These are phyloP conservation scores for Trypanosomatidae sp. DNA, from an alignment of 208 protist species.

Conservation along the genomic window DNA sequence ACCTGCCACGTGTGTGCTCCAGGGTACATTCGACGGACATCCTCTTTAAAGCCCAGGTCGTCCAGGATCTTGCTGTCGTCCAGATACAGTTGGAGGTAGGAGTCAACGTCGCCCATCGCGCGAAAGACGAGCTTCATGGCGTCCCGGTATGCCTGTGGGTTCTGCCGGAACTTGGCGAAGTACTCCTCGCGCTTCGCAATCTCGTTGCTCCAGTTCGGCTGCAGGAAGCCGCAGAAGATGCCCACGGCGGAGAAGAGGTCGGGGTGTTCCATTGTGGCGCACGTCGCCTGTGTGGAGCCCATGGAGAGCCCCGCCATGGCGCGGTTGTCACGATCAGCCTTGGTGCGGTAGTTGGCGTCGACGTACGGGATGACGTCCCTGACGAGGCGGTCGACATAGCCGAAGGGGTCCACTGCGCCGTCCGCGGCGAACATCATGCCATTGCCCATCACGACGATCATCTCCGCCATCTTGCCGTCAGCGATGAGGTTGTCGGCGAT, in stretches of 20 bases:
- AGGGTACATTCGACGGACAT: too few relatives aligned
- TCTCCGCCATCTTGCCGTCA: constrained; percentile 15
- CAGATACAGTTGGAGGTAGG: too few relatives aligned
- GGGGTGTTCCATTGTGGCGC: constrained; percentile 16
- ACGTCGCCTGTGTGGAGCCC: constrained; percentile 31
- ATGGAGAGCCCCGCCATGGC: constrained; percentile 37
- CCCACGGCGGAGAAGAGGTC: constrained; percentile 30
- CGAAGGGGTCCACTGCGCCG: too few relatives aligned
- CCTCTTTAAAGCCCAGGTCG: too few relatives aligned
- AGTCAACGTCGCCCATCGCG: constrained; percentile 21
- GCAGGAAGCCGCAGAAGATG: constrained; percentile 36
- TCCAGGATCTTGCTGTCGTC: too few relatives aligned
- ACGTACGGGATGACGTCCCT: constrained; percentile 39
- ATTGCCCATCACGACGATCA: constrained; percentile 31
- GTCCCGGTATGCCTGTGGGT: constrained; percentile 12
- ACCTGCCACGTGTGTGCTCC: too few relatives aligned
- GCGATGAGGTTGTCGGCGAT: too few relatives aligned
- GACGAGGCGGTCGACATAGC: constrained; percentile 9
- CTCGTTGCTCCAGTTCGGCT: constrained; percentile 14
- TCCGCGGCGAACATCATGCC: constrained; percentile 32
- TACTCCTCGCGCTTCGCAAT: constrained; percentile 15
- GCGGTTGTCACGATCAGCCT: constrained; percentile 24
- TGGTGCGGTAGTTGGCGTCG: constrained; percentile 28
- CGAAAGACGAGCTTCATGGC: constrained; percentile 26
- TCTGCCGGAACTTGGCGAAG: constrained; percentile 15